Base-by-base conservation (phyloP, 768 basidiomycete species). In the Boletus barrowsii region DNA sequence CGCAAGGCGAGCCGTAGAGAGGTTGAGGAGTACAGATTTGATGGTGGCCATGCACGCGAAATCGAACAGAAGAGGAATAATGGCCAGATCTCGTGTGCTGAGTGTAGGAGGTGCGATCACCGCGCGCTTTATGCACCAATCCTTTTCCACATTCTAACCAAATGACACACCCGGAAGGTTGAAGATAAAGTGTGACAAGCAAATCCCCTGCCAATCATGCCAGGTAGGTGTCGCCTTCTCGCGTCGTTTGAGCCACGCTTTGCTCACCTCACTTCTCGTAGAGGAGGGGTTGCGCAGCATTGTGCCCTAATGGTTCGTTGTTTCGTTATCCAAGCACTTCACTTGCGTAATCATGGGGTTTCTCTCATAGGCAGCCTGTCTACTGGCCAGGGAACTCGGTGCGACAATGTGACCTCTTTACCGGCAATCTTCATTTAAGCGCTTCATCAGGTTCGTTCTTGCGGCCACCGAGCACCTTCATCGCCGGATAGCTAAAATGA, bases 161-260 rank as follows among this genome's bases (percentile, higher is more conserved):
- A 44, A 58, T 61, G 41, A 29, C 39, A 36, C 17, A 9, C 40
- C 15, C 22, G n/a, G n/a, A 80, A 80, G 87, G 61, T 75, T 90
- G 61, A 85, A 89, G 77, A 88, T 90, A 68, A 88, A 87, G 66
- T 90, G 87, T 74, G 86, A 88, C 79, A 89, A 88, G 75, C 80
- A 86, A 59, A 85, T 88, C 50, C 88, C 88, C 10, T 89, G 87
- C 65, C 84, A 87, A 66, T 87, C 86, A 1, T 88, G 87, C 66
- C 82, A 83, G 75, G 86, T 83, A 65, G 40, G 74, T 68, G 33
- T 54, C 11, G 11, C 29, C 15, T 48, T 20, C 36, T 20, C 35
- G 26, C 30, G 22, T 49, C 42, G 8, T 35, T 47, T 11, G 30
- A 20, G 54, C 35, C 42, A 49, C 44, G 11, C 32, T 10, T 57